These are phyloP conservation scores for Chimonanthus salicifolius DNA, from an alignment of 164 flowering plant genomes.

Conservation along the genomic window DNA sequence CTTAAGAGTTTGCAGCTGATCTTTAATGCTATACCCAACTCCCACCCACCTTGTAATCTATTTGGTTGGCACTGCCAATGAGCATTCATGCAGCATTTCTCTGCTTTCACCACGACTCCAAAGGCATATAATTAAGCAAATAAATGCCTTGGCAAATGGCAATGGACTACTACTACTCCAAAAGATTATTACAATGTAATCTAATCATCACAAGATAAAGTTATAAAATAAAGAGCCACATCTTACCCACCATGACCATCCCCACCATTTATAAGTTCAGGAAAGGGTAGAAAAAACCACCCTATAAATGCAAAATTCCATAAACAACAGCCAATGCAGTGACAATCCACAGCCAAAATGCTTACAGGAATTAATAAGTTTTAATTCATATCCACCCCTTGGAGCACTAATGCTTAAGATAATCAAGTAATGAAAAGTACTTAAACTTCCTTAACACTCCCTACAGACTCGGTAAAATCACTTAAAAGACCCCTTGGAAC, in stretches of 20 bases:
- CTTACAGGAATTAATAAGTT: too few species aligned
- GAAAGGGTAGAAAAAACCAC: too few species aligned
- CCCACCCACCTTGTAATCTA: constrained; percentile 29
- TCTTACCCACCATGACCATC: constrained; percentile 6
- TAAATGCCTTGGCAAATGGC: background rate
- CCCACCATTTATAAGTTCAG: background rate
- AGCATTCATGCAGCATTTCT: constrained; percentile 25
- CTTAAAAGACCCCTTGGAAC: background rate
- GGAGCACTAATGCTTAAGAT: too few species aligned
- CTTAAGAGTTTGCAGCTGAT: background rate
- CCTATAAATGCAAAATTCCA: background rate
- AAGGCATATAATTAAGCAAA: background rate
- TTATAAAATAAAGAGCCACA: background rate
- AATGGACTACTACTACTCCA: background rate
- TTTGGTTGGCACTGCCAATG: constrained; percentile 17
- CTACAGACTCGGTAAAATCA: background rate
- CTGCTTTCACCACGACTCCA: constrained; percentile 15
- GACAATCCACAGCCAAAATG: too few species aligned
- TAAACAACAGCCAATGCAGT: background rate
- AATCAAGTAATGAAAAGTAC: too few species aligned
- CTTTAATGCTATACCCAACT: constrained; percentile 24
- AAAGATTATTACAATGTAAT: background rate
- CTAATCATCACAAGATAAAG: constrained; percentile 3
- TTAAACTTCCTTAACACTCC: too few species aligned
- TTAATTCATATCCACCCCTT: too few species aligned